Evolutionary conservation across 768 basidiomycete species (phyloP), one percentile per base, ranked within the genome.

Genomic region (Pleurotus tuoliensis): DNA sequence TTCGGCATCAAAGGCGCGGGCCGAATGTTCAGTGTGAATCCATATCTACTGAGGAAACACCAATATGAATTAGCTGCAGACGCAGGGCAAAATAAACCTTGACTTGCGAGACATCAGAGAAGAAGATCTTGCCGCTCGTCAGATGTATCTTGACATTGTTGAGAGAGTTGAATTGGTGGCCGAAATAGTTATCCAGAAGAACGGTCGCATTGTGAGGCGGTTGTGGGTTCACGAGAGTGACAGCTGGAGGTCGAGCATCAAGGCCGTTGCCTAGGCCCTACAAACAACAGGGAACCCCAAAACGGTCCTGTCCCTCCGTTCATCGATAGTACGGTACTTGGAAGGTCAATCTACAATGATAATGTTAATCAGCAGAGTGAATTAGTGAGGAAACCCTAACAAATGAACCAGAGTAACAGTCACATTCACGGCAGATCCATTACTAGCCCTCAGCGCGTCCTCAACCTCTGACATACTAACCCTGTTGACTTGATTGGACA

Each of bases 111-210:
- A 76, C 74, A 63, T 93, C 90, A 0, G 90, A 92, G 70, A 92
- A 90, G 71, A 87, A 90, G 2, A 92, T 61, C 37, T 81, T 81
- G 37, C 83, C 82, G 58, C 79, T 86, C 11, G 30, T 34, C 1
- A 87, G 88, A 50, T 90, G 84, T 3, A 90, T 73, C 62, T 88
- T 90, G 58, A 87, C 76, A 60, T 94, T 90, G 66, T 91, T 90
- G 49, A 92, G 66, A 1, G 89, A 90, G 69, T 88, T 91, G 71
- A 91, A 92, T 61, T 90, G 88, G 3, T 87, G 75, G 1, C 89
- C 89, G 62, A 81, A 87, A 69, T 79, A 90, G 71, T 91, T 92
- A 69, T 92, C 87, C 57, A 92, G 68, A 11, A 92, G 68, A 25
- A 88, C 78, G 0, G 87, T 90, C 3, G 79, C 71, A 55, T 90